These are phyloP conservation scores for Adansonia digitata DNA, from an alignment of 345 rosid species.

Conservation along the genomic window DNA sequence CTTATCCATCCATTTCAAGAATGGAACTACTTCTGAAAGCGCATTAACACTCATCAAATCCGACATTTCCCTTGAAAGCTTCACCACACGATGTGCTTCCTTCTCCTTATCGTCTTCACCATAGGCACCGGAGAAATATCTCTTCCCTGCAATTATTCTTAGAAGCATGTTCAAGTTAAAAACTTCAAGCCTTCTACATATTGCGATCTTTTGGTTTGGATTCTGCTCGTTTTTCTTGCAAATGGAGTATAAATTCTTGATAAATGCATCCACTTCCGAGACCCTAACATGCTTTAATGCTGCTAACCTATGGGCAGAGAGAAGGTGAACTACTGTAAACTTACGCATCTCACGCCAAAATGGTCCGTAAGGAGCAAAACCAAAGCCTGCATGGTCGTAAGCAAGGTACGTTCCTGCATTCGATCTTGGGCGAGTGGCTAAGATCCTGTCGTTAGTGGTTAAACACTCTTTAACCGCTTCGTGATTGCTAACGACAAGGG, in stretches of 20 bases:
- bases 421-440: constrained; percentile 22
- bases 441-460: constrained; percentile 25
- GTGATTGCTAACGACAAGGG: background rate
- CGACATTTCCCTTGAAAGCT: constrained; percentile 14
- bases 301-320: background rate
- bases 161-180: background rate
- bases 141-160: background rate
- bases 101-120: background rate
- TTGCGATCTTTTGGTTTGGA: background rate
- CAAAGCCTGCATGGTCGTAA: background rate
- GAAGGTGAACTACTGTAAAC: background rate
- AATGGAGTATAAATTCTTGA: background rate
- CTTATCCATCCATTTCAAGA: constrained; percentile 23
- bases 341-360: constrained; percentile 11
- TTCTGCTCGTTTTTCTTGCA: background rate
- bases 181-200: background rate
- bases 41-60: background rate
- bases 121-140: background rate
- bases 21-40: constrained; percentile 10
- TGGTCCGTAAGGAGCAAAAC: constrained; percentile 1
- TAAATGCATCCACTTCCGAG: background rate
- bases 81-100: constrained; percentile 19
- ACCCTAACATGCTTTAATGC: background rate
- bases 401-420: background rate
- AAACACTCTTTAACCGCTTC: constrained; percentile 24